Evolutionary conservation across 179 eudicot genomes (phyloP), one percentile per base, ranked within the genome.

Genomic region (Patellifolia procumbens): DNA sequence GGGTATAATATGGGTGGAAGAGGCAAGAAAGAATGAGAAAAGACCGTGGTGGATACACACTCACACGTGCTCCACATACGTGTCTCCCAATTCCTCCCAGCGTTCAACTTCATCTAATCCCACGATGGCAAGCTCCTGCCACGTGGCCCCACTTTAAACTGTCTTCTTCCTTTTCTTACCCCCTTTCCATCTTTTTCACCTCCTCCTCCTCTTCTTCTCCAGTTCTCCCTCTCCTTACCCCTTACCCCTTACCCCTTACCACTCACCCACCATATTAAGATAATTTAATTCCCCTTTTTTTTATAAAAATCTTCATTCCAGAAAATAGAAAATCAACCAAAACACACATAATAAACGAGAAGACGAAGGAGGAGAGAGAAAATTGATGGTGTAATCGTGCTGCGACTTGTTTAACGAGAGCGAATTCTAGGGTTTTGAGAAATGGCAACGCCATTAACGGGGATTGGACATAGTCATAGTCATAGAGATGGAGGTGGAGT

Each of bases 361-460:
- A 56, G 31, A 69, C 32, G 11, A 68, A 11, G 7, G 37, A 51
- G 51, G n/a, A 67, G 35, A 64, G 53, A 63, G 65, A 70, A 51
- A 31, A 78, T 53, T 62, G 72, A 74, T 71, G 75, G 66, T n/a
- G 31, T 68, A 67, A 75, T 45, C 71, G 74, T 77, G 66, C 20
- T 72, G 8, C 69, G 26, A 34, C 70, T 32, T 24, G 24, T 22
- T 74, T 42, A 24, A 42, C 7, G 17, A 45, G 15, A 37, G 28
- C 79, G 4, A 31, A 43, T 5, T 73, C 64, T 81, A 73, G 84
- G 84, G 78, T 77, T 81, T 51, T 70, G 16, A 13, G 37, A n/a
- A 79, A 93, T 94, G 97, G 96, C 97, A 82, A 90, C 98, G 83
- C 97, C 97, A 79, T 83, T 91, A 84, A 83, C 97, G 72, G 97